Base-by-base conservation (phyloP, 2,329 filamentous ascomycete species). In the Fusarium scirpi region DNA sequence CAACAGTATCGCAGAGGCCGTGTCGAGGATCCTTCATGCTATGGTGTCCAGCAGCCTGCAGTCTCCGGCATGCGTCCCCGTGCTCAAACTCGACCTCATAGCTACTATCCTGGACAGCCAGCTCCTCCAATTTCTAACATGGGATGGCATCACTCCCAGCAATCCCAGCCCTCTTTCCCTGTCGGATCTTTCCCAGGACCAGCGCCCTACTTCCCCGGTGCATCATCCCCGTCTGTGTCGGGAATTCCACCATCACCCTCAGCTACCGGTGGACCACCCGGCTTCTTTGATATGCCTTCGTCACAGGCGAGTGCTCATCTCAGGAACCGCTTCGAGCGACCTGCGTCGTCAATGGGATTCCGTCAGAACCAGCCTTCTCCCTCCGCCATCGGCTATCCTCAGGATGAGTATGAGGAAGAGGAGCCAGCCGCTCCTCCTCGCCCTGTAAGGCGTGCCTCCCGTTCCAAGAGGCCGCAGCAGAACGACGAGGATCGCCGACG, bases 401-500 rank as follows among this genome's bases (percentile, higher is more conserved):
- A 78, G 4, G 80, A 82, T 13, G 82, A 83, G 6, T 84, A 82
- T 49, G 82, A 84, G 4, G 80, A 82, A 13, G 79, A 83, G 5
- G 76, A 80, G 29, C 79, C 83, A 7, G 76, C 80, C 29, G 75
- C 79, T 5, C 76, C 78, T 15, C 76, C 75, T 6, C 63, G 84
- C 3, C 49, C 49, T 11, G 18, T 77, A 8, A 80, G 85, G 27
- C 82, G 83, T 24, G 69, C 81, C n/a, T 86, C 85, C 2, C 74
- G 79, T 34, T 78, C 78, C 15, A 82, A 78, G 73, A 83, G 81
- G 58, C 74, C 64, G 20, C 65, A 51, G 10, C 73, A 72, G 52
- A 65, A 79, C 10, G 80, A 84, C 1, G 82, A 86, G 2, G 84
- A 85, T 54, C 80, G 82, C 32, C 77, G 73, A 52, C 78, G 80